These are phyloP conservation scores for Bathelium albidoporum DNA, from an alignment of 495 filamentous ascomycete genomes.

Conservation along the genomic window DNA sequence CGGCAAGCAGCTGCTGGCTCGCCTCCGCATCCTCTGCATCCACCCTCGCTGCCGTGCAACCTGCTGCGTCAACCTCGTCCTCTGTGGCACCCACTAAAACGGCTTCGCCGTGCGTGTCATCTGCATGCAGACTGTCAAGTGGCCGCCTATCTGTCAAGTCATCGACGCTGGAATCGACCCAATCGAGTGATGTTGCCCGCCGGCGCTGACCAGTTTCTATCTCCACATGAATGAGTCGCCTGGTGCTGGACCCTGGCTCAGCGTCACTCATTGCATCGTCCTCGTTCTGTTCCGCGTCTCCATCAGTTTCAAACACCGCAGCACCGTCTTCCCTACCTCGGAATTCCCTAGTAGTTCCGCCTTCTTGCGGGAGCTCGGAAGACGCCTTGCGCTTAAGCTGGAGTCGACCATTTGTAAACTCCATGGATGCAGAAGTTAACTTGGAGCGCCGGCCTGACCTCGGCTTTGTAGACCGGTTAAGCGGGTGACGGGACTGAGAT, in stretches of 20 bases:
- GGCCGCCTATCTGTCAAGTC: neutral
- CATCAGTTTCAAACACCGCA: neutral
- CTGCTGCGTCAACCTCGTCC: neutral
- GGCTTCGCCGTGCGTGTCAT: neutral
- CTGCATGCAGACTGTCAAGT: neutral
- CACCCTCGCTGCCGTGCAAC: constrained; percentile 8
- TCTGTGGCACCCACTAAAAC: constrained; percentile 4
- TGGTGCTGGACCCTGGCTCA: constrained; percentile 5
- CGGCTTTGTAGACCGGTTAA: neutral
- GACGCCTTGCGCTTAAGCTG: neutral
- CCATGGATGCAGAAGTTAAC: neutral
- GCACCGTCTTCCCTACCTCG: neutral
- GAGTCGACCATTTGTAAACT: neutral
- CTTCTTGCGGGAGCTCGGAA: neutral
- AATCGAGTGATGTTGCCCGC: neutral
- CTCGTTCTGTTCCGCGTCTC: neutral
- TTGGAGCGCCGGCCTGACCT: neutral
- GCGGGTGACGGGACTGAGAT: neutral
- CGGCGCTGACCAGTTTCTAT: constrained; percentile 7
- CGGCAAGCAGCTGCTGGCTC: constrained; percentile 4
- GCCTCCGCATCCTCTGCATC: constrained; percentile 9
- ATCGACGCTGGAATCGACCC: neutral
- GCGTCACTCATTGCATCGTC: neutral
- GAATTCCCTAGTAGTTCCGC: neutral
- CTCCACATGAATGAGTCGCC: constrained; percentile 19